Evolutionary conservation across 2,329 filamentous ascomycete genomes (phyloP).

Genomic region (Trichoderma lentiforme): DNA sequence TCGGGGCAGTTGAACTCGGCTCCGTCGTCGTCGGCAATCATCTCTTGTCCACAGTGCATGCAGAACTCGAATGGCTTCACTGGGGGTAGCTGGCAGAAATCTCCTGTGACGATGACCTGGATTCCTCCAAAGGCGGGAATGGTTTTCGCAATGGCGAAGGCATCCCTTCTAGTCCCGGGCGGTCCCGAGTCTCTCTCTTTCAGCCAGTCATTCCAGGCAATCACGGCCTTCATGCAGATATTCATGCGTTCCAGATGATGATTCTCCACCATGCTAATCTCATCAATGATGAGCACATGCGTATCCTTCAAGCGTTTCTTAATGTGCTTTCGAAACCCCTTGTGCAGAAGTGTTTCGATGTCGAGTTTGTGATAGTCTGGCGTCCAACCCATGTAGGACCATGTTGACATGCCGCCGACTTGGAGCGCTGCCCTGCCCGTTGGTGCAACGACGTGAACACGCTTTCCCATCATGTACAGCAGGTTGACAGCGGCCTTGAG

Average conservation of each 20-base stretch:
- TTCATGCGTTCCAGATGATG: conserved; percentile 29
- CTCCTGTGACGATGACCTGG: conserved; percentile 34
- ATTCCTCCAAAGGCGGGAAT: conserved; percentile 26
- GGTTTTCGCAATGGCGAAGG: conserved; percentile 25
- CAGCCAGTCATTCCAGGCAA: neutral
- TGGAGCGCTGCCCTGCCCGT: conserved; percentile 58
- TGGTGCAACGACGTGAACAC: conserved; percentile 54
- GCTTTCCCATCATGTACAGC: conserved; percentile 19
- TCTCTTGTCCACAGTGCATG: conserved; percentile 20
- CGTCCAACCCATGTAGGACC: conserved; percentile 56
- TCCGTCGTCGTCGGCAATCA: conserved; percentile 21
- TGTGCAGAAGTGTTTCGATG: neutral
- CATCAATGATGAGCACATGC: conserved; percentile 61
- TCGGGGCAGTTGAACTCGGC: conserved; percentile 6
- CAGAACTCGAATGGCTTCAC: conserved; percentile 50
- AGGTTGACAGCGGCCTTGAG: conserved; percentile 25
- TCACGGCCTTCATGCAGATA: conserved; percentile 32
- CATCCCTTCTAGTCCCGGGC: conserved; percentile 27
- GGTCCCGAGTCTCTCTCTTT: neutral
- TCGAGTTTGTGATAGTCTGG: conserved; percentile 27
- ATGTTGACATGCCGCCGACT: conserved; percentile 55
- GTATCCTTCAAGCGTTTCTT: conserved; percentile 41
- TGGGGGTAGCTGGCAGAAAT: conserved; percentile 59
- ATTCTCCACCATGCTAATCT: conserved; percentile 65
- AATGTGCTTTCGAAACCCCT: conserved; percentile 16